Conservation (phyloP, 148 eudicot species). For the Chenopodium berlandieri region DNA sequence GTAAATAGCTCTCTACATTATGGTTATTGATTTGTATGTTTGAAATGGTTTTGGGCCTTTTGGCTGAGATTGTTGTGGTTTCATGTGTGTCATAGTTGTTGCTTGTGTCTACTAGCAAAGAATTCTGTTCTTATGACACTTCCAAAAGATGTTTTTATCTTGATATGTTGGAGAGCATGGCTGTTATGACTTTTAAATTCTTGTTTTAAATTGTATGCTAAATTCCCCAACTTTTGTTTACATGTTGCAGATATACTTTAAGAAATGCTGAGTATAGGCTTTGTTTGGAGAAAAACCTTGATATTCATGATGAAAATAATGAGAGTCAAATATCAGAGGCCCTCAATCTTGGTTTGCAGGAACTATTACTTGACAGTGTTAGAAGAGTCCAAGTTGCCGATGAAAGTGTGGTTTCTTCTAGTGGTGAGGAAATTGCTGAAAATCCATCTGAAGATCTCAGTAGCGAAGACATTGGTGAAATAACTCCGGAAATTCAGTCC, state of each 20-base stretch:
- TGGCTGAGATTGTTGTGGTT: background rate
- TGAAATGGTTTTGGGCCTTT: background rate
- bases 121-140: background rate
- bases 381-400: conserved; percentile 32
- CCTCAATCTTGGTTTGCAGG: conserved; percentile 44
- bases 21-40: background rate
- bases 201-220: background rate
- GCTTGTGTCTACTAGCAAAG: background rate
- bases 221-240: background rate
- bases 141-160: background rate
- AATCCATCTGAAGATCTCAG: conserved; percentile 32
- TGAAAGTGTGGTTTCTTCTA: conserved; percentile 38
- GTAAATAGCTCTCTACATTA: background rate
- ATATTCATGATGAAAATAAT: conserved; percentile 44
- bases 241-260: conserved; percentile 74
- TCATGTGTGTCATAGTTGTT: background rate
- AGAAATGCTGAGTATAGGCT: conserved; percentile 97
- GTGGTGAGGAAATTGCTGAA: conserved; percentile 37
- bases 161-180: conserved; percentile 2
- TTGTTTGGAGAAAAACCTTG: conserved; percentile 87
- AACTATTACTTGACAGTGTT: conserved; percentile 46
- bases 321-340: conserved; percentile 46
- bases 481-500: conserved; percentile 61
- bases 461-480: conserved; percentile 64
- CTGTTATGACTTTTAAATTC: background rate